Evolutionary conservation across 768 basidiomycete species (phyloP).

Genomic region (Termitomyces sp.): DNA sequence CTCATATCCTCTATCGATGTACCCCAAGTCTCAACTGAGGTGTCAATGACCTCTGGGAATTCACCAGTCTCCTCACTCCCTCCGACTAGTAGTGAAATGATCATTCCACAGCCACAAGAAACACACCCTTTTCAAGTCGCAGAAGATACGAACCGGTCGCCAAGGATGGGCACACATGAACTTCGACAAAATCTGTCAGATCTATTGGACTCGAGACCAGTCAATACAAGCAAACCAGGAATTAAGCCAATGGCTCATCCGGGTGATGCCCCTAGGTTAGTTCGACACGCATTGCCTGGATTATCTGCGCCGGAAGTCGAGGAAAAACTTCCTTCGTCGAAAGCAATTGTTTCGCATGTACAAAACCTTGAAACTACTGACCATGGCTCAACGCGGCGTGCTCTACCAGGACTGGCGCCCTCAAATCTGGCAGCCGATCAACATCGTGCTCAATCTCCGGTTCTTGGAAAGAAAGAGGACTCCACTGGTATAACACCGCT

Average conservation of each 20-base stretch:
- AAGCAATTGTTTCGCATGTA: neutral
- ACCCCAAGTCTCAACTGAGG: neutral
- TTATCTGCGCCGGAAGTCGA: constrained; percentile 2
- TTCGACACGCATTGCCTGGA: constrained; percentile 14
- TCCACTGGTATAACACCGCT: constrained; percentile 28
- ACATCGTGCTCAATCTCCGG: constrained; percentile 5
- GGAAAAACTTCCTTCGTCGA: neutral
- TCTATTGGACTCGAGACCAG: neutral
- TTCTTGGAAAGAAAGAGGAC: constrained; percentile 20
- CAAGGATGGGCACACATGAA: neutral
- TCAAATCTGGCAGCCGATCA: neutral
- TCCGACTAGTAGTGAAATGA: neutral
- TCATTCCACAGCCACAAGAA: neutral
- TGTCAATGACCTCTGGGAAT: neutral
- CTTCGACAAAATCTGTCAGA: neutral
- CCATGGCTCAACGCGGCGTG: neutral
- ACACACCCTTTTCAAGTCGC: neutral
- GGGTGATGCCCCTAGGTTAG: constrained; percentile 1
- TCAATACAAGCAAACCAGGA: neutral
- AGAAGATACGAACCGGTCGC: neutral
- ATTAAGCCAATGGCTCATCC: neutral
- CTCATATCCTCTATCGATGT: neutral
- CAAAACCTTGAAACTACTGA: neutral
- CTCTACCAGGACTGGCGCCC: constrained; percentile 10
- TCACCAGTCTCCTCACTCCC: neutral